phyloP scores from a whole-genome alignment of 2,329 filamentous ascomycete genomes.

The Meredithiella fracta region DNA sequence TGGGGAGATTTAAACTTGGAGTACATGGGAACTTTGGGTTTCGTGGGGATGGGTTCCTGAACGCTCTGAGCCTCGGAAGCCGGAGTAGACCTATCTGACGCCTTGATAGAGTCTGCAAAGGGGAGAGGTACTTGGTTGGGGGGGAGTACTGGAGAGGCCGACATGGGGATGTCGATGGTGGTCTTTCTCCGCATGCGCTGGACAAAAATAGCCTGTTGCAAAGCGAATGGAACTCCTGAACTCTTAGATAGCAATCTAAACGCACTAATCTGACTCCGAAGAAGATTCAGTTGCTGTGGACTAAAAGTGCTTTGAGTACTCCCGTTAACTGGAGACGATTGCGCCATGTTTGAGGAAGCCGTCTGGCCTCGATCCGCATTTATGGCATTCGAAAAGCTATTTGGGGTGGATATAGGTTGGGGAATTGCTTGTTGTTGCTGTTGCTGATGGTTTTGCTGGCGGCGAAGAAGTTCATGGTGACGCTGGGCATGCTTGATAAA shows the following conservation, averaged over 20 bases:
- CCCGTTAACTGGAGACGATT: constrained; percentile 17
- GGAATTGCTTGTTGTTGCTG: constrained; percentile 31
- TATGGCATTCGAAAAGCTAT: constrained; percentile 11
- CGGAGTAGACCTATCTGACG: constrained; percentile 17
- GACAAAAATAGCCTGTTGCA: constrained; percentile 72
- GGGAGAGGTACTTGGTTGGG: constrained; percentile 18
- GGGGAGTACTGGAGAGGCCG: constrained; percentile 11
- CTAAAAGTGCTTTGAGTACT: constrained; percentile 53
- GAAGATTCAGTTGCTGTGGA: constrained; percentile 58
- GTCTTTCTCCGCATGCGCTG: constrained; percentile 45
- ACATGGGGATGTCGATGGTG: constrained; percentile 28
- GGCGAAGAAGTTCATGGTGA: constrained; percentile 25
- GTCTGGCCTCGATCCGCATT: constrained; percentile 16
- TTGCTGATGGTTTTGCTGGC: constrained; percentile 31
- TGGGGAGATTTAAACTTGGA: constrained; percentile 65
- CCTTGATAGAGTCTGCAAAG: constrained; percentile 13
- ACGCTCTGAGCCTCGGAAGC: constrained; percentile 19
- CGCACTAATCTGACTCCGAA: constrained; percentile 75
- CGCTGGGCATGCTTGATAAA: constrained; percentile 57
- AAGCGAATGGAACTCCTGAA: constrained; percentile 55
- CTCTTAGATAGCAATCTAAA: constrained; percentile 88
- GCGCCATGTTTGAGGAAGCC: constrained; percentile 2
- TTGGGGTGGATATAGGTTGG: constrained; percentile 18
- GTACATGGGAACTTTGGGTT: constrained; percentile 37
- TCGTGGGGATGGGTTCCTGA: constrained; percentile 13